phyloP scores from a whole-genome alignment of 2,329 filamentous ascomycete species.

The Fusarium fujikuroi region DNA sequence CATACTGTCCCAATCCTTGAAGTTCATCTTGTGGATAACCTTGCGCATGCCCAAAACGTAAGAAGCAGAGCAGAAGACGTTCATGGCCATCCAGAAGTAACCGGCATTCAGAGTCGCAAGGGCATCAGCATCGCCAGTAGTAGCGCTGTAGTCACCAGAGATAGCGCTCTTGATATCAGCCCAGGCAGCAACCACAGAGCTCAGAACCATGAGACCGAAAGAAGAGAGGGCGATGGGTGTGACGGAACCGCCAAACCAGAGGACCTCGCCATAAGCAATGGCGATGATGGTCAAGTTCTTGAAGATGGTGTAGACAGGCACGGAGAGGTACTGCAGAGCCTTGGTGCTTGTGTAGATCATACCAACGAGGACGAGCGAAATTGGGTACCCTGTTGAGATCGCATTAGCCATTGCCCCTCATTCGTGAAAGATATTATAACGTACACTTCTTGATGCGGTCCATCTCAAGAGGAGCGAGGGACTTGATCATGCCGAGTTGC shows the following conservation, averaged over 20 bases:
- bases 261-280: conserved; percentile 96
- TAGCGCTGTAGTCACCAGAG: conserved; percentile 59
- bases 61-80: conserved; percentile 92
- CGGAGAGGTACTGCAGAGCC: conserved; percentile 94
- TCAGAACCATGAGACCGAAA: conserved; percentile 96
- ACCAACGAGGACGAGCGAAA: conserved; percentile 92
- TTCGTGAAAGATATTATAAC: conserved; percentile 43
- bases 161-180: conserved; percentile 92
- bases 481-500: conserved; percentile 82
- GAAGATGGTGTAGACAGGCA: conserved; percentile 99
- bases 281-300: conserved; percentile 99
- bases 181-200: conserved; percentile 95
- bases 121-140: conserved; percentile 65
- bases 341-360: conserved; percentile 99
- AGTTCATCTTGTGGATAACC: conserved; percentile 99
- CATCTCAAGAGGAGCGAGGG: conserved; percentile 81
- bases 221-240: conserved; percentile 88
- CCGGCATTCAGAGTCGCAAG: conserved; percentile 93
- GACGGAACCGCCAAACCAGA: conserved; percentile 97
- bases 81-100: conserved; percentile 97
- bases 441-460: conserved; percentile 93
- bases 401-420: not conserved
- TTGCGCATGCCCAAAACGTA: conserved; percentile 96
- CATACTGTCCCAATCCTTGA: conserved; percentile 99
- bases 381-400: conserved; percentile 82